phyloP scores from a whole-genome alignment of 371 early-diverging fungal species.

The Chytridium lagenaria region DNA sequence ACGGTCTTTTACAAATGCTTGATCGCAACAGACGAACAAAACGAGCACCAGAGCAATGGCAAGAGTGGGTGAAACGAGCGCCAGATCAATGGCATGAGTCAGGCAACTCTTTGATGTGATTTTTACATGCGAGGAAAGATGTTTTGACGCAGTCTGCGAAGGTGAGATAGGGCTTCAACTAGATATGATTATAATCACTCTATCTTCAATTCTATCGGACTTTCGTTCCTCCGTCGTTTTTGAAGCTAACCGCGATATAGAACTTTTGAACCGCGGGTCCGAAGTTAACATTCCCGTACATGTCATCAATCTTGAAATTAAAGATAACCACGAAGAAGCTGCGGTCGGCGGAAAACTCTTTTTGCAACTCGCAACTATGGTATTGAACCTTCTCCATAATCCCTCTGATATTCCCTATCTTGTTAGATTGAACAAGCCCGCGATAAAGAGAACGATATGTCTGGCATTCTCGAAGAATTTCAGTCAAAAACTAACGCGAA shows the following conservation, averaged over 20 bases:
- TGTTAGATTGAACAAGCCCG: slow-evolving; percentile 70
- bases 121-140: slow-evolving; percentile 96
- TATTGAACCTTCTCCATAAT: slow-evolving; percentile 25
- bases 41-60: slow-evolving; percentile 86
- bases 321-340: slow-evolving; percentile 93
- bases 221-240: too few relatives aligned
- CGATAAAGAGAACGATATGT: slow-evolving; percentile 86
- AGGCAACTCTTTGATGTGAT: slow-evolving; percentile 85
- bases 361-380: slow-evolving; percentile 75
- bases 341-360: slow-evolving; percentile 84
- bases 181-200: neutral
- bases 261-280: slow-evolving; percentile 75
- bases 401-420: neutral
- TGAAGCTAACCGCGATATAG: slow-evolving; percentile 52
- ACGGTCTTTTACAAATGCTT: slow-evolving; percentile 89
- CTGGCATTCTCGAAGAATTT: slow-evolving; percentile 77
- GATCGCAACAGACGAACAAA: slow-evolving; percentile 93
- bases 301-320: slow-evolving; percentile 95
- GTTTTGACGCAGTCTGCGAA: slow-evolving; percentile 93
- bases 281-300: slow-evolving; percentile 78
- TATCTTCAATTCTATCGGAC: too few relatives aligned
- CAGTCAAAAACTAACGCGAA: slow-evolving; percentile 51
- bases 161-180: too few relatives aligned
- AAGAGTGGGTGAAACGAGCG: slow-evolving; percentile 54
- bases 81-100: slow-evolving; percentile 32